Evolutionary conservation across 495 filamentous ascomycete genomes (phyloP), one percentile per base, ranked within the genome.

Genomic region (Haplographium delicatum): DNA sequence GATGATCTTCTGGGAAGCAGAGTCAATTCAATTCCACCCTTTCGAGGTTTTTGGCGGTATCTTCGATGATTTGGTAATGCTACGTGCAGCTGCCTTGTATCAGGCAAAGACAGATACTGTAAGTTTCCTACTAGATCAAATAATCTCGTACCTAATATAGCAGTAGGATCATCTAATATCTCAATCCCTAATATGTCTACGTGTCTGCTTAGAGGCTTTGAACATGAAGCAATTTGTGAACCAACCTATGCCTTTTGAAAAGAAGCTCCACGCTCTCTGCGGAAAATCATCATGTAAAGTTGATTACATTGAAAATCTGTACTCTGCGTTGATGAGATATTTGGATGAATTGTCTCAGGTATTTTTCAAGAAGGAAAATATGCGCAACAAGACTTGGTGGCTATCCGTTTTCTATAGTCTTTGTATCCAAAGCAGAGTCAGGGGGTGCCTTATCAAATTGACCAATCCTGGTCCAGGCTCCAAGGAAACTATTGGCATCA

Each of bases 291-390:
- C 59, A 7, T 68, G 64, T 37, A 57, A 62, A 3, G 57, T 68
- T n/a, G 59, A 62, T 7, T 65, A 61, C 42, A 63, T 68, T 2
- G 58, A 45, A 16, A 57, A 60, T 11, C 47, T 68, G 11, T 42
- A 38, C n/a, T 47, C 43, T 5, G 45, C 50, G 22, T 33, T 66
- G 2, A 40, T 51, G 6, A 33, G 51, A 0, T 66, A 66, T 34
- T 38, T 62, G 44, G 57, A 60, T 19, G 65, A 66, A 41, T 50
- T 68, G 7, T 68, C 65, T 0, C 51, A 59, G 0, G 64, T 68
- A 23, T 65, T 68, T 16, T 68, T 68, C 54, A 64, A 66, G 47
- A 68, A 68, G 49, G 60, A 62, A 30, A 68, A 68, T 11, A 64
- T 68, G 60, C 51, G 62, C 5, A 61, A 62, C 30, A 49, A 61